Percentiles rank a stretch among this genome's conserved stretches.
phyloP scores from a whole-genome alignment of 768 basidiomycete species.

The Lentinula detonsa region DNA sequence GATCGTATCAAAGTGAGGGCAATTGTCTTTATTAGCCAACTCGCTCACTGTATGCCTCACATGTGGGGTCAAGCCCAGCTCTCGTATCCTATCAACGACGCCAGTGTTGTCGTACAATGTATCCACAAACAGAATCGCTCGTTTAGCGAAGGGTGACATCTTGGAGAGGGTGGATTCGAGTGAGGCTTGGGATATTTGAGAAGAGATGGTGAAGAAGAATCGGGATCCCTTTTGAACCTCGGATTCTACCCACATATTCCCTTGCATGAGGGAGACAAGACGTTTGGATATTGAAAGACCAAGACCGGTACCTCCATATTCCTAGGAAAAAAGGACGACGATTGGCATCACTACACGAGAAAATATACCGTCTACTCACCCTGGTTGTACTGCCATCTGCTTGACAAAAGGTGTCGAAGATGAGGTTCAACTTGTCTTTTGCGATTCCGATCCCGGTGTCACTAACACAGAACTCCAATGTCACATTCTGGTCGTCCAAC shows the following conservation, averaged over 20 bases:
- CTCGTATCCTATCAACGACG: conserved; percentile 70
- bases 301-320: conserved; percentile 96
- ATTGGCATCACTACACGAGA: conserved; percentile 7
- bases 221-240: conserved; percentile 89
- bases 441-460: conserved; percentile 99
- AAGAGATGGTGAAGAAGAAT: conserved; percentile 96
- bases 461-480: conserved; percentile 93
- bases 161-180: conserved; percentile 69
- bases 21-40: conserved; percentile 74
- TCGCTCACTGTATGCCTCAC: conserved; percentile 76
- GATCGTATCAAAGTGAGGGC: conserved; percentile 90
- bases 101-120: conserved; percentile 71
- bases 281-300: conserved; percentile 97
- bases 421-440: conserved; percentile 95
- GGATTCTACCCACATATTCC: conserved; percentile 98
- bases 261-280: conserved; percentile 94
- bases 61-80: conserved; percentile 73
- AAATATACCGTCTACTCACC: conserved; percentile 34
- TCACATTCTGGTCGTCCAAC: conserved; percentile 77
- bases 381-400: conserved; percentile 97
- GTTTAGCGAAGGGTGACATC: conserved; percentile 82
- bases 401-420: conserved; percentile 99
- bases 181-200: conserved; percentile 70
- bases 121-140: conserved; percentile 90
- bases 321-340: conserved; percentile 35